Evolutionary conservation across 257 asterid species (phyloP).

Genomic region (Buddleja alternifolia): DNA sequence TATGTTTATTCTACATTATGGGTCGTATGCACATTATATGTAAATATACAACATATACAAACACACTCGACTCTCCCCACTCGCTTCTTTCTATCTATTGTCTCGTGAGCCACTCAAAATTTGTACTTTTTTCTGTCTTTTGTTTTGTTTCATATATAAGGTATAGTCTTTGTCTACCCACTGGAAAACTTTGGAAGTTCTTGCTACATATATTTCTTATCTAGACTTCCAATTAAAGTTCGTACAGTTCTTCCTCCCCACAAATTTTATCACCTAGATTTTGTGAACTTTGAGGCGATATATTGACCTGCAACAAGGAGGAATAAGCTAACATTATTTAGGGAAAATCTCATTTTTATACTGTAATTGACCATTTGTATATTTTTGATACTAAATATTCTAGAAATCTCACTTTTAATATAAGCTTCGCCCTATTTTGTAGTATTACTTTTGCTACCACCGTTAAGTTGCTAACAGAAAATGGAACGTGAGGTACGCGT

Average conservation of each 20-base stretch:
- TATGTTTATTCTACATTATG: not conserved
- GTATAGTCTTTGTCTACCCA: slow-evolving; percentile 60
- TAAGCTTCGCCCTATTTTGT: too few species aligned
- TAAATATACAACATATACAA: not conserved
- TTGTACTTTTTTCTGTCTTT: slow-evolving; percentile 44
- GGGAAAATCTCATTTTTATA: too few species aligned
- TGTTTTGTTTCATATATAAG: slow-evolving; percentile 35
- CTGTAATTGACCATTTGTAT: too few species aligned
- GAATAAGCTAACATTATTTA: too few species aligned
- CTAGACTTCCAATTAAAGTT: slow-evolving; percentile 33
- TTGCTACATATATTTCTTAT: slow-evolving; percentile 27
- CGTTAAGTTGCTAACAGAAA: too few species aligned
- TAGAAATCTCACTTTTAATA: too few species aligned
- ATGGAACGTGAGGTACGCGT: too few species aligned
- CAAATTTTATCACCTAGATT: slow-evolving; percentile 33
- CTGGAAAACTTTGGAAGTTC: slow-evolving; percentile 38
- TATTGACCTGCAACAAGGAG: too few species aligned
- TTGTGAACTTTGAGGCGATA: too few species aligned
- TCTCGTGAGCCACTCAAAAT: slow-evolving; percentile 29
- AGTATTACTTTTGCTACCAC: too few species aligned
- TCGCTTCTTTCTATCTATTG: slow-evolving; percentile 3
- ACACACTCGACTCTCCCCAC: slow-evolving; percentile 34
- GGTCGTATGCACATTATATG: too few species aligned
- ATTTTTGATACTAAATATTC: too few species aligned
- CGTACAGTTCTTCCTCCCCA: slow-evolving; percentile 24